A percentile compares a stretch with the other conserved stretches of the same genome.
These are phyloP conservation scores for Lentinula sp. DNA, from an alignment of 768 basidiomycete genomes.

Conservation along the genomic window DNA sequence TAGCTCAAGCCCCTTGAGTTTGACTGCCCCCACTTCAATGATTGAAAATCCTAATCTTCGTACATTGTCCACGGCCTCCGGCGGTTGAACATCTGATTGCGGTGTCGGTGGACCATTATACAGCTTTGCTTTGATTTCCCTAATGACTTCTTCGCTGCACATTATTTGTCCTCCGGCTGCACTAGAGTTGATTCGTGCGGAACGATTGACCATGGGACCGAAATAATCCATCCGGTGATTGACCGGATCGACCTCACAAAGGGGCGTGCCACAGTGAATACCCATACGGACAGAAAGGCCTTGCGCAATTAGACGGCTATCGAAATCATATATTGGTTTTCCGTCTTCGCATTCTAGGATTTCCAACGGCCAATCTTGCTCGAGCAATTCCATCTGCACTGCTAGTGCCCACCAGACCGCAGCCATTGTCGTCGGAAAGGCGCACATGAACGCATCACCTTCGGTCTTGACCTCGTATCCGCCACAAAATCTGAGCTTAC, in stretches of 20 bases:
- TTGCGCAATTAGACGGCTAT: conserved; percentile 68
- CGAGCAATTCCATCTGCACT: conserved; percentile 77
- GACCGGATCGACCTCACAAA: conserved; percentile 87
- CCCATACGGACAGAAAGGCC: conserved; percentile 97
- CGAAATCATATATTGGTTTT: conserved; percentile 60
- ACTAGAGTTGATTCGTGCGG: conserved; percentile 74
- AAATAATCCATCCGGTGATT: conserved; percentile 98
- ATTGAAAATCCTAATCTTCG: conserved; percentile 64
- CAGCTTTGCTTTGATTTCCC: conserved; percentile 68
- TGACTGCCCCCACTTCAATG: conserved; percentile 79
- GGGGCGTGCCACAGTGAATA: conserved; percentile 86
- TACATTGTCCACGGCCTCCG: conserved; percentile 68
- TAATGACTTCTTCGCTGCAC: conserved; percentile 82
- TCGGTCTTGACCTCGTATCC: conserved; percentile 99
- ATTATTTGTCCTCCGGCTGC: conserved; percentile 93
- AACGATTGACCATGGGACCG: conserved; percentile 92
- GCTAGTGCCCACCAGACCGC: conserved; percentile 89
- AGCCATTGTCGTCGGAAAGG: conserved; percentile 83
- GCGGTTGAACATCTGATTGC: conserved; percentile 49
- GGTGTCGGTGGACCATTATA: conserved; percentile 56
- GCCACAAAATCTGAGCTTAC: conserved; percentile 82
- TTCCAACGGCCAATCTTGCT: conserved; percentile 87
- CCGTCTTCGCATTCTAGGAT: conserved; percentile 92
- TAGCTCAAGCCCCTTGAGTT: conserved; percentile 90
- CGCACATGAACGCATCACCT: conserved; percentile 98